phyloP scores from a whole-genome alignment of 2,329 filamentous ascomycete species.

The Diaporthe caulivora region DNA sequence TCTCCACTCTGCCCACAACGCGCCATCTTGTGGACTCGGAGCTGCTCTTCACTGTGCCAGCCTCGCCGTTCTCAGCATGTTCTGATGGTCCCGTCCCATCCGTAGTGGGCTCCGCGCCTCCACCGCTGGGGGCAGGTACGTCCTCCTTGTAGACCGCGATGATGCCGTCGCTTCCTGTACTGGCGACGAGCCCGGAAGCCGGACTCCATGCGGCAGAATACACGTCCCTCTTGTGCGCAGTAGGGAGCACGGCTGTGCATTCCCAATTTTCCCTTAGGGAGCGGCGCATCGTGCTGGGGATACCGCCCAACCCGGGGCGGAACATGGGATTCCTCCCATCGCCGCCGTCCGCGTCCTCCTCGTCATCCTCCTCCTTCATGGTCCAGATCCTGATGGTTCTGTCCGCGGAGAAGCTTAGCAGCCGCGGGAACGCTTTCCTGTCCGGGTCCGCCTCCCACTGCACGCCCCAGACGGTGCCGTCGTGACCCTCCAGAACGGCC shows the following conservation, averaged over 20 bases:
- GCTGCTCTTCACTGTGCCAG: conserved; percentile 22
- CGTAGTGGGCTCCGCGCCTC: background rate
- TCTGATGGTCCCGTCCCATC: background rate
- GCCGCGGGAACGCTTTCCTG: conserved; percentile 64
- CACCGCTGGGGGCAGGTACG: conserved; percentile 30
- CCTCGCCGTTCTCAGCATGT: conserved; percentile 36
- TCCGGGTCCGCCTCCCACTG: conserved; percentile 72
- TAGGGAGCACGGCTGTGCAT: conserved; percentile 81
- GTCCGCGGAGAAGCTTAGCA: conserved; percentile 91
- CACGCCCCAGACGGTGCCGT: conserved; percentile 90
- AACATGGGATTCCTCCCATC: conserved; percentile 43
- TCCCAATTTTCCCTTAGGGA: conserved; percentile 85
- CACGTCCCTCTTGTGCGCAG: conserved; percentile 81
- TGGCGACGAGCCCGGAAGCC: conserved; percentile 82
- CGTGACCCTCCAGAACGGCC: conserved; percentile 82
- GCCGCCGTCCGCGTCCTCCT: conserved; percentile 51
- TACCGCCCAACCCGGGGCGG: conserved; percentile 64
- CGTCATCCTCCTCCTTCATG: conserved; percentile 67
- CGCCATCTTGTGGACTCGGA: conserved; percentile 71
- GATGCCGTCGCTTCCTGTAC: conserved; percentile 86
- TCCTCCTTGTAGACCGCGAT: conserved; percentile 83
- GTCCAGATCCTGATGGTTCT: conserved; percentile 84
- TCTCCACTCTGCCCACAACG: conserved; percentile 75
- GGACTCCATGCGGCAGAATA: conserved; percentile 90
- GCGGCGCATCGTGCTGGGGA: conserved; percentile 91